Evolutionary conservation across 306 rosid species (phyloP), one percentile per base, ranked within the genome.

Genomic region (Prunus campanulata): DNA sequence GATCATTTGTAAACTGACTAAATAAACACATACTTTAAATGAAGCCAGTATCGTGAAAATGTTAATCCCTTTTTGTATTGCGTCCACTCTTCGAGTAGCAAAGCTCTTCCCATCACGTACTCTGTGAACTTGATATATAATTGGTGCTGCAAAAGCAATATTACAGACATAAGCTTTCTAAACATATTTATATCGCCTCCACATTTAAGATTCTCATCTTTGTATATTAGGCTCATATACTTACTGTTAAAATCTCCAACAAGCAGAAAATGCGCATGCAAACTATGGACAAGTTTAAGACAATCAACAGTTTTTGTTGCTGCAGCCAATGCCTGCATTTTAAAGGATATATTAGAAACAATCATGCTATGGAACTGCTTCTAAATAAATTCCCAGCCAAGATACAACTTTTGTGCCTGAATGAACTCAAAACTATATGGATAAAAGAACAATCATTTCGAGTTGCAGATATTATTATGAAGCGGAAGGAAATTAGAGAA

Each of bases 221-320:
- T 44, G 71, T 79, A 77, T 47, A 50, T 63, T 70, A 68, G 75
- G 85, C 35, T 70, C 55, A 69, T 55, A 47, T 67, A 86, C 99
- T 88, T 84, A 92, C 99, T 79, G 82, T 95, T 86, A 78, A 81
- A 84, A 85, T 95, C 96, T 72, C 99, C 99, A 22, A 82, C 79
- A 9, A 90, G 97, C 84, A 95, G 92, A 80, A 95, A 95, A 90
- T 92, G 90, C 24, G 83, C 87, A 80, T 95, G 97, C 87, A 95
- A 81, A 84, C 97, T 95, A 64, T 95, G 99, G 77, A 92, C 91
- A 84, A 88, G 30, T 81, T 95, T 95, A 25, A 79, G 95, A 83
- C 83, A 89, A 84, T 92, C 99, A 76, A 95, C 92, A 82, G 99
- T 90, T 84, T 92, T 95, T 65, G 99, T 89, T 79, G 97, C 99